Conservation (phyloP, 2,329 filamentous ascomycete genomes). For the Epicoccum nigrum region DNA sequence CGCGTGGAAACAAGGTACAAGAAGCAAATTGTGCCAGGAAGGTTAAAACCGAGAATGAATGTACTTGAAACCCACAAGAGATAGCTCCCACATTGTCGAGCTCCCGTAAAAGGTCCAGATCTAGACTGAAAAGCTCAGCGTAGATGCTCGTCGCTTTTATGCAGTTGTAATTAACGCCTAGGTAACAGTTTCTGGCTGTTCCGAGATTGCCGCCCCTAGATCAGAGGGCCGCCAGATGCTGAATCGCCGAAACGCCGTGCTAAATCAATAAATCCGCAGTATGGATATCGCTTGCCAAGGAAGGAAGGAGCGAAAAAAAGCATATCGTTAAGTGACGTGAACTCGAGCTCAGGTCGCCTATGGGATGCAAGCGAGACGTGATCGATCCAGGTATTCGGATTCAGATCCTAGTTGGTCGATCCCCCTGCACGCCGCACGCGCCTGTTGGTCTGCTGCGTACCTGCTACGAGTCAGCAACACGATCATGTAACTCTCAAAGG, state of each 20-base stretch:
- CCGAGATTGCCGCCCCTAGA: conserved; percentile 32
- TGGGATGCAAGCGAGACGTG: conserved; percentile 19
- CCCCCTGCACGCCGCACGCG: conserved; percentile 28
- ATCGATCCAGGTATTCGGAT: conserved; percentile 18
- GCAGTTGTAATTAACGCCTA: conserved; percentile 28
- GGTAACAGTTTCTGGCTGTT: conserved; percentile 27
- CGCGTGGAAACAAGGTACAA: conserved; percentile 24
- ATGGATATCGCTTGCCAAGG: conserved; percentile 19
- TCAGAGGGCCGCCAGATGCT: conserved; percentile 26
- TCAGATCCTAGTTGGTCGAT: conserved; percentile 33
- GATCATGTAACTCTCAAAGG: conserved; percentile 23
- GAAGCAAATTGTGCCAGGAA: conserved; percentile 22
- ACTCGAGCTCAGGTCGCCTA: conserved; percentile 19
- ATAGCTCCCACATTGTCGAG: conserved; percentile 23
- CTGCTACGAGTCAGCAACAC: conserved; percentile 32
- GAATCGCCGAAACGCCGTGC: conserved; percentile 45
- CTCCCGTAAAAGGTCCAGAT: conserved; percentile 31
- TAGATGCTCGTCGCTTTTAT: conserved; percentile 42
- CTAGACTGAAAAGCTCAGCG: conserved; percentile 39
- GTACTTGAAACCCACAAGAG: background rate
- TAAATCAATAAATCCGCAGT: conserved; percentile 38
- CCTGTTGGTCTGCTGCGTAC: conserved; percentile 29
- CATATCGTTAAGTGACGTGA: conserved; percentile 17
- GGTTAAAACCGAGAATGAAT: conserved; percentile 23
- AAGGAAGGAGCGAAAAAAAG: conserved; percentile 17